Evolutionary conservation across 2,329 filamentous ascomycete species (phyloP).

Genomic region (Colletotrichum sp.): DNA sequence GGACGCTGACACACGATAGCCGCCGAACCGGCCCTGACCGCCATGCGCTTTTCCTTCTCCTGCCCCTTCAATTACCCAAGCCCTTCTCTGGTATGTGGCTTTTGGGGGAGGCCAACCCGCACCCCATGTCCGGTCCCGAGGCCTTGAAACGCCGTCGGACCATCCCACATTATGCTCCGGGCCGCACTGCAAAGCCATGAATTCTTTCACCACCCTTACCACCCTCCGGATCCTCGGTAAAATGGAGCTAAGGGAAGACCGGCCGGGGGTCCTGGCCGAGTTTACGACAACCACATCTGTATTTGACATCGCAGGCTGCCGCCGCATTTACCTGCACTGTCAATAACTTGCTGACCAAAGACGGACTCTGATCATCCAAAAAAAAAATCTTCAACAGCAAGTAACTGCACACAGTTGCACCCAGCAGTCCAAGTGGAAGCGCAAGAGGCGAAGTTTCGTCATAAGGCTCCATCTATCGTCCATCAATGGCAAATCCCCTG

Average conservation of each 20-base stretch:
- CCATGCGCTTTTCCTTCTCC: not conserved
- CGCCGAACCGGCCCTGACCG: not conserved
- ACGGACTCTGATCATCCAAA: not conserved
- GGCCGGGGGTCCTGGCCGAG: conserved; percentile 7
- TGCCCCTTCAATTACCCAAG: not conserved
- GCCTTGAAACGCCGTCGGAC: conserved; percentile 14
- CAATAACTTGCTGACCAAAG: not conserved
- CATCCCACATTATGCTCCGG: conserved; percentile 8
- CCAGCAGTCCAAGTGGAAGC: not conserved
- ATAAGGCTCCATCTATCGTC: not conserved
- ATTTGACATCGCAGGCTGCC: not conserved
- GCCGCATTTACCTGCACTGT: not conserved
- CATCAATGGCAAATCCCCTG: not conserved
- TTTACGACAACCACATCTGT: not conserved
- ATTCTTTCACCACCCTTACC: not conserved
- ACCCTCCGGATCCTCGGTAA: not conserved
- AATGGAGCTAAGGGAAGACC: not conserved
- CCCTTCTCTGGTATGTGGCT: not conserved
- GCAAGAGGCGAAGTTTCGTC: not conserved
- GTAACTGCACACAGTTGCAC: not conserved
- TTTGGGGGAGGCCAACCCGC: not conserved
- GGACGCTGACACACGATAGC: not conserved
- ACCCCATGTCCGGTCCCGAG: not conserved
- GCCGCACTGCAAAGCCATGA: conserved; percentile 1
- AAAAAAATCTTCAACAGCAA: not conserved